phyloP scores from a whole-genome alignment of 768 basidiomycete species.

The Leccinum fibrillosum region DNA sequence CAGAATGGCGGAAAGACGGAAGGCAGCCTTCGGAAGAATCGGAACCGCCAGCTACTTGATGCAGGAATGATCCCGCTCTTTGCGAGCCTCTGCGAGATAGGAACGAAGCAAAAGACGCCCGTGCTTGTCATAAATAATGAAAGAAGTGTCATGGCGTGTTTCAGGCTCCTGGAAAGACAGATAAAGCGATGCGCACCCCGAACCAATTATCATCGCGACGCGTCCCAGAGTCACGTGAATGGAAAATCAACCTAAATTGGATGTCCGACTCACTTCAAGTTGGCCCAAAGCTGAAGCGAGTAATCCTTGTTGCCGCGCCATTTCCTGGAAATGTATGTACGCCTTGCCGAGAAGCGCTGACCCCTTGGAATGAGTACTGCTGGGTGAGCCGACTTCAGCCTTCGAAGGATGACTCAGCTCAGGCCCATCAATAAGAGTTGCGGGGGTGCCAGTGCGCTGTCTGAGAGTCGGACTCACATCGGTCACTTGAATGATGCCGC shows the following conservation, averaged over 20 bases:
- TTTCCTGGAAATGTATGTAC: too few species aligned
- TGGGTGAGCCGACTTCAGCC: too few species aligned
- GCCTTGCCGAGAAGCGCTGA: too few species aligned
- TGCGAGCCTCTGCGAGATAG: conserved; percentile 24
- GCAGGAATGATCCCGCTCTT: conserved; percentile 19
- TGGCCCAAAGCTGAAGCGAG: too few species aligned
- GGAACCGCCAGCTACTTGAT: conserved; percentile 6
- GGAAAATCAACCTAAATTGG: conserved; percentile 15
- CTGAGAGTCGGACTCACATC: conserved; percentile 1
- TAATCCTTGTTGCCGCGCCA: too few species aligned
- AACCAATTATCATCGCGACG: neutral
- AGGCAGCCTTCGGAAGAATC: neutral
- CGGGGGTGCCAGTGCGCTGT: too few species aligned
- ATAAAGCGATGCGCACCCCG: neutral
- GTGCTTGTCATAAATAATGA: conserved; percentile 23
- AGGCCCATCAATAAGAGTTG: too few species aligned
- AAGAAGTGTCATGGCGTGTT: conserved; percentile 18
- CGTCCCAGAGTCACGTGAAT: conserved; percentile 19
- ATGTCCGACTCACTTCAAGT: conserved; percentile 47
- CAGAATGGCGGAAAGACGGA: neutral
- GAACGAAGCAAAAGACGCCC: conserved; percentile 25
- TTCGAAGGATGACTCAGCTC: too few species aligned
- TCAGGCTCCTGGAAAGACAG: neutral
- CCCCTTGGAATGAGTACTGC: too few species aligned
- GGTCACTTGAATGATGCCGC: conserved; percentile 64